Percentiles rank a stretch among this genome's conserved stretches.
Conservation (phyloP, 1,284 basidiomycete species). For the Polyporus tsugae region DNA sequence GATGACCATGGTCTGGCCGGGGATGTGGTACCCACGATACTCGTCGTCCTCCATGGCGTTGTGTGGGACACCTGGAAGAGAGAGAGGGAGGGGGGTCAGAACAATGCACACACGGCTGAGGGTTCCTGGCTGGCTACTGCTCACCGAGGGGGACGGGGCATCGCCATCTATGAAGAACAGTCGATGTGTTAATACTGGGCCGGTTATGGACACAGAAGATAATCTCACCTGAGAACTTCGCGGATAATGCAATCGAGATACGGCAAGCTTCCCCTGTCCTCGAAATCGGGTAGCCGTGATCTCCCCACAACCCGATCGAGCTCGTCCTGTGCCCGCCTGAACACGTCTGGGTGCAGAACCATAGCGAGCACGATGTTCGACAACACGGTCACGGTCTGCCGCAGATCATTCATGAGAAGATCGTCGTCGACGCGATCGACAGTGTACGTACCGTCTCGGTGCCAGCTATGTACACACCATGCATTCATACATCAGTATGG, state of each 20-base stretch:
- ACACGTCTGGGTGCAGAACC: conserved; percentile 57
- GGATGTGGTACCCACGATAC: conserved; percentile 58
- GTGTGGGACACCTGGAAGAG: conserved; percentile 53
- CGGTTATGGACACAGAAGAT: background rate
- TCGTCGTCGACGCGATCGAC: background rate
- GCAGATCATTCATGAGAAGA: conserved; percentile 1
- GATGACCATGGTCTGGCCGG: conserved; percentile 53
- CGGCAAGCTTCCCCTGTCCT: conserved; percentile 58
- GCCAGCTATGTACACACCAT: conserved; percentile 35
- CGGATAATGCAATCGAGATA: conserved; percentile 61
- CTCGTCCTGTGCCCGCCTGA: conserved; percentile 60
- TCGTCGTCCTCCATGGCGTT: conserved; percentile 56
- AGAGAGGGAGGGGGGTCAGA: background rate
- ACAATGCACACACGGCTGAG: background rate
- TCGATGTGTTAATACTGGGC: background rate
- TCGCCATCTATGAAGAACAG: conserved; percentile 34
- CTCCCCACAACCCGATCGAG: conserved; percentile 58
- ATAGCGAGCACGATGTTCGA: conserved; percentile 58
- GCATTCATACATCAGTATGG: conserved; percentile 3
- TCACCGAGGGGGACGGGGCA: conserved; percentile 38
- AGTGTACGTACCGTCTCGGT: conserved; percentile 42
- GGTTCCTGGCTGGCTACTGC: conserved; percentile 5
- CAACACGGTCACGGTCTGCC: conserved; percentile 55
- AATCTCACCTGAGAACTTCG: conserved; percentile 55
- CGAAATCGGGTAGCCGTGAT: conserved; percentile 53